Conservation (phyloP, 345 rosid genomes). For the Eucalyptus cladocalyx region DNA sequence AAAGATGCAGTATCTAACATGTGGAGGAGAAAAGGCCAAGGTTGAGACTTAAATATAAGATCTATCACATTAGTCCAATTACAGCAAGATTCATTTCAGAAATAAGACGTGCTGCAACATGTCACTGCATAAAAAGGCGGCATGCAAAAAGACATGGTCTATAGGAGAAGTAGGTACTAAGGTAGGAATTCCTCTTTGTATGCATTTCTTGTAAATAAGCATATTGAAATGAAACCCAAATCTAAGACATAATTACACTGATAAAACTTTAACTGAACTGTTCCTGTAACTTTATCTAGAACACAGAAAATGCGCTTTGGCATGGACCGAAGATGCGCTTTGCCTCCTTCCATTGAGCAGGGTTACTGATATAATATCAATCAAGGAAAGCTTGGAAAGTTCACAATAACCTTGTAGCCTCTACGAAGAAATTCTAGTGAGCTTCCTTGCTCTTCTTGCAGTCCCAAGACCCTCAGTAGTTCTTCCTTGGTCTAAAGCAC, state of each 20-base stretch:
- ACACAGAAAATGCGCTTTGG: background rate
- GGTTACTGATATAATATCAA: background rate
- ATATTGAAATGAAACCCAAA: background rate
- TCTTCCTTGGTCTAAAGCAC: slow-evolving; percentile 81
- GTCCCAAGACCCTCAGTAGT: slow-evolving; percentile 70
- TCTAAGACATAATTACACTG: background rate
- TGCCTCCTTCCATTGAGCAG: background rate
- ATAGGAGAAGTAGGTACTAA: background rate
- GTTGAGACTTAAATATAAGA: background rate
- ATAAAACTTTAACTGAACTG: background rate
- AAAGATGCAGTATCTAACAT: background rate
- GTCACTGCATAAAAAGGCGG: background rate
- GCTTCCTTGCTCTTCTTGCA: slow-evolving; percentile 92
- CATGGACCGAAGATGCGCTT: background rate
- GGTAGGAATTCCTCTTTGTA: background rate
- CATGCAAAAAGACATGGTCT: background rate
- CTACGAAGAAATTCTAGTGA: slow-evolving; percentile 80
- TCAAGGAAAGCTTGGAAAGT: background rate
- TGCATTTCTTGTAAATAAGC: background rate
- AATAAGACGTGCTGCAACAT: background rate
- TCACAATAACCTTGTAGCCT: slow-evolving; percentile 64
- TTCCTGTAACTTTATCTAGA: background rate
- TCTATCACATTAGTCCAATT: background rate
- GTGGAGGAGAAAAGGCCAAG: background rate
- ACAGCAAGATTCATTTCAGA: background rate